phyloP scores from a whole-genome alignment of 495 filamentous ascomycete species.

The Cladorrhinum samala region DNA sequence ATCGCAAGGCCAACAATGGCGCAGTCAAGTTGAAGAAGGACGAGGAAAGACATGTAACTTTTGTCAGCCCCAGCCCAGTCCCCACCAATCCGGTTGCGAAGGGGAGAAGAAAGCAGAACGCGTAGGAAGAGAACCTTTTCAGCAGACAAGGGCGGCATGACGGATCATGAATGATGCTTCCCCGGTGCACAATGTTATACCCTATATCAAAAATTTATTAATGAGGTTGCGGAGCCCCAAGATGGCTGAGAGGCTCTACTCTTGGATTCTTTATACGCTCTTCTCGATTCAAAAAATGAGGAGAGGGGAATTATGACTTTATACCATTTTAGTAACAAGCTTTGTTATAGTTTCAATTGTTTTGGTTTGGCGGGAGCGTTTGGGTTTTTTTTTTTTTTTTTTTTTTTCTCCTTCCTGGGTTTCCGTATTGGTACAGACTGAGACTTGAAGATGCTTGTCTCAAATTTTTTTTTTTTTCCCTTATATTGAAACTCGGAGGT shows the following conservation, averaged over 20 bases:
- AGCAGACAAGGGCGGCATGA: not conserved
- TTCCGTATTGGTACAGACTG: no score
- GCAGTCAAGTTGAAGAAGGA: conserved; percentile 39
- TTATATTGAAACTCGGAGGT: no score
- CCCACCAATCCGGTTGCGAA: conserved; percentile 22
- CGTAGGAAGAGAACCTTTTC: not conserved
- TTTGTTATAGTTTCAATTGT: conserved; percentile 8
- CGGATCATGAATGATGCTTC: not conserved
- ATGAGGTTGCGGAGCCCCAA: not conserved
- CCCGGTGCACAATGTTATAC: not conserved
- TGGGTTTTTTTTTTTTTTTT: conserved; percentile 2
- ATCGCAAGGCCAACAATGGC: conserved; percentile 23
- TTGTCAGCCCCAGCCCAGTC: conserved; percentile 37
- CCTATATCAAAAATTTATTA: not conserved
- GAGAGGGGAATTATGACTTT: not conserved
- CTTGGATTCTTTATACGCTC: not conserved
- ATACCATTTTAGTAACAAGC: conserved; percentile 1
- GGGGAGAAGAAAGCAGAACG: conserved; percentile 28
- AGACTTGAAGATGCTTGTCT: no score
- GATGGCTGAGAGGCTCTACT: not conserved
- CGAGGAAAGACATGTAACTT: conserved; percentile 40
- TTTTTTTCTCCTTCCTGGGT: not conserved
- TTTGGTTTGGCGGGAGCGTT: no score
- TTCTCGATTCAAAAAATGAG: not conserved
- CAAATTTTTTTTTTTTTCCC: no score